Conservation (phyloP, 2,329 filamentous ascomycete species). For the Parastagonospora avenae region DNA sequence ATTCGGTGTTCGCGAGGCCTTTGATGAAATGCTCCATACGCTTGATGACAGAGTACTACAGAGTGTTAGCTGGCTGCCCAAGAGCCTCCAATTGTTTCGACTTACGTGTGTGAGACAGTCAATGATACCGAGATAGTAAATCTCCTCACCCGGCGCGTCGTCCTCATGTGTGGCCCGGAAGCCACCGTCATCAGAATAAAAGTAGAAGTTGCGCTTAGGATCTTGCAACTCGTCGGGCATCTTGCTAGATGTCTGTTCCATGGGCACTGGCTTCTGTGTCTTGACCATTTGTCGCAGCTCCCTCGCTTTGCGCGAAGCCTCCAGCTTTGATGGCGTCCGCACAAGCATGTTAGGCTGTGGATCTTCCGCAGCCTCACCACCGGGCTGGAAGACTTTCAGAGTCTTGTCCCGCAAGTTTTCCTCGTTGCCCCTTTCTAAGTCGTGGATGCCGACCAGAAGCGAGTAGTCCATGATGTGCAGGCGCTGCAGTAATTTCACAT, state of each 20-base stretch:
- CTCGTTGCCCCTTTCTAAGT: slow-evolving; percentile 87
- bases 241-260: slow-evolving; percentile 78
- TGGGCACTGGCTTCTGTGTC: slow-evolving; percentile 88
- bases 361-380: slow-evolving; percentile 63
- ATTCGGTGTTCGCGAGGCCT: slow-evolving; percentile 80
- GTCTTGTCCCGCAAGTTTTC: slow-evolving; percentile 92
- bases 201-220: slow-evolving; percentile 73
- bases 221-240: slow-evolving; percentile 87
- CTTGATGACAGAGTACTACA: slow-evolving; percentile 89
- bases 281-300: slow-evolving; percentile 93
- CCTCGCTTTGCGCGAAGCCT: slow-evolving; percentile 86
- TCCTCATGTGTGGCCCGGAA: slow-evolving; percentile 93
- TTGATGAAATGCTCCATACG: slow-evolving; percentile 98
- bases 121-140: slow-evolving; percentile 98
- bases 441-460: slow-evolving; percentile 90
- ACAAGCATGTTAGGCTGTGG: slow-evolving; percentile 70
- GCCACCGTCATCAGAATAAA: slow-evolving; percentile 93
- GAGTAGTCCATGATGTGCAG: slow-evolving; percentile 99
- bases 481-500: slow-evolving; percentile 84
- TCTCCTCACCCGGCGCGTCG: slow-evolving; percentile 81
- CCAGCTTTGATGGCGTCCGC: slow-evolving; percentile 90
- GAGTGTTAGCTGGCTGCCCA: slow-evolving; percentile 26
- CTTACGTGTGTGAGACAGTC: slow-evolving; percentile 96
- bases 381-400: slow-evolving; percentile 90
- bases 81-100: neutral